Conservation (phyloP, 768 basidiomycete species). For the Chlorophyllum brunneum region DNA sequence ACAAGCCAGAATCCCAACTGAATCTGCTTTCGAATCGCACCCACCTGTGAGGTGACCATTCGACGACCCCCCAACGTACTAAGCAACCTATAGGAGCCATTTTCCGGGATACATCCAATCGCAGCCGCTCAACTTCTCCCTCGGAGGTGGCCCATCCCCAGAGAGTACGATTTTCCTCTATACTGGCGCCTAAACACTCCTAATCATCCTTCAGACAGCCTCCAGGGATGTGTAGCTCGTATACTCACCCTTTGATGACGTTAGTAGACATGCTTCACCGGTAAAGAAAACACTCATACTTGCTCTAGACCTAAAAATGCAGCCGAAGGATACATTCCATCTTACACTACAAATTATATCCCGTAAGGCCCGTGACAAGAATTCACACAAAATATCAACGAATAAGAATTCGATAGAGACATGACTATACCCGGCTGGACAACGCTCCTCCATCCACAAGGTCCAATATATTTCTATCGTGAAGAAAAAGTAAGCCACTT, state of each 20-base stretch:
- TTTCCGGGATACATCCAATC: constrained; percentile 3
- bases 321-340: constrained; percentile 11
- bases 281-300: neutral
- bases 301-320: constrained; percentile 10
- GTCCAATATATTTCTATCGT: constrained; percentile 12
- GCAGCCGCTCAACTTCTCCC: constrained; percentile 12
- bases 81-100: neutral
- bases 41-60: neutral
- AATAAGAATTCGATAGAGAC: neutral
- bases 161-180: neutral
- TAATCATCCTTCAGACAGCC: neutral
- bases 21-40: neutral
- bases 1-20: neutral
- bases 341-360: constrained; percentile 8
- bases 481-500: constrained; percentile 1
- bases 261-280: neutral
- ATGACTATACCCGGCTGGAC: constrained; percentile 8
- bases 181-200: neutral
- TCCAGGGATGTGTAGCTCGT: neutral
- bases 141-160: constrained; percentile 7
- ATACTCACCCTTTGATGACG: constrained; percentile 1
- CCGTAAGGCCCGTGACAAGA: neutral
- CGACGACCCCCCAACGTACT: neutral
- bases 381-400: neutral
- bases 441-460: constrained; percentile 12